Base-by-base conservation (phyloP, 768 basidiomycete species). In the Lactifluus echinatus region DNA sequence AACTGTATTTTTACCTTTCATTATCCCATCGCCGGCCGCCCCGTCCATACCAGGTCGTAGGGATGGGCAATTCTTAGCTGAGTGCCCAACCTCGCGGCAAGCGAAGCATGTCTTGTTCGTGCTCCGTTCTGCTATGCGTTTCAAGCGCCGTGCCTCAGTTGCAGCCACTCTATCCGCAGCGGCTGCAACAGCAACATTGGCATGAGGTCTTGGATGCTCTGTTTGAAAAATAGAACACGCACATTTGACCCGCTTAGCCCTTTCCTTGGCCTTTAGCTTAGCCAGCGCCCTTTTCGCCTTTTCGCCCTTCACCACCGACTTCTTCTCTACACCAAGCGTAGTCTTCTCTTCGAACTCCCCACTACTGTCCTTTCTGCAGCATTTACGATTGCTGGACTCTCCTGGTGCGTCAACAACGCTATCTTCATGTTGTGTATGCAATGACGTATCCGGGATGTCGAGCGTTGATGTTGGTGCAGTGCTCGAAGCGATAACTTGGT, bases 21-120 rank as follows among this genome's bases (percentile, higher is more conserved):
- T 53, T 17, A 2, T 48, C 45, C 46, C 57, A 24, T 17, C 64
- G 55, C 71, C 63, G 34, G 58, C 57, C n/a, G 58, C 57, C n/a
- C 42, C 65, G 29, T 70, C 64, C 33, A 65, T 55, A 11, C 72
- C 61, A 8, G 71, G 68, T 15, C 73, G 53, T 26, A 59, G 33
- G 4, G 58, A 79, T 0, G 88, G 87, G 67, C 93, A 97, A 55
- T 92, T 81, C 67, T 76, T 83, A 3, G 92, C 92, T 2, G 85
- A 75, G 66, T 97, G 93, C 0, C 93, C 93, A 60, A 76, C 81
- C 65, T 83, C 76, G 50, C 93, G 79, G 73, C 93, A 97, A 2
- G 86, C 87, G 69, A 93, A 94, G 67, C 93, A 96, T 6, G 79
- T 83, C 1, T 84, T 92, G 2, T 73, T 69, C 8, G 76, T 72